phyloP scores from a whole-genome alignment of 768 basidiomycete genomes.

The Clathrus columnatus region DNA sequence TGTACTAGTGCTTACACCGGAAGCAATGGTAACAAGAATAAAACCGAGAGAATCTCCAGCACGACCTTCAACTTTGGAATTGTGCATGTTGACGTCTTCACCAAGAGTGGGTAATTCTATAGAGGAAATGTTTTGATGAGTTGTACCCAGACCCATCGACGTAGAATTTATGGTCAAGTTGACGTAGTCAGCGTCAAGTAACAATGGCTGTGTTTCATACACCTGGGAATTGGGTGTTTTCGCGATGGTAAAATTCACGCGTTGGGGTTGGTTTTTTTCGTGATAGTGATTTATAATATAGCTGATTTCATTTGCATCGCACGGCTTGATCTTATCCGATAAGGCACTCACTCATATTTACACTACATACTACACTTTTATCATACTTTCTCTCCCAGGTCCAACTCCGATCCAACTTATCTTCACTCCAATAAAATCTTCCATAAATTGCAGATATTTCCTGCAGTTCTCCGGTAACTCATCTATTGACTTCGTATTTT shows the following conservation, averaged over 20 bases:
- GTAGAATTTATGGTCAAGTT: neutral
- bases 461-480: conserved; percentile 78
- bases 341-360: neutral
- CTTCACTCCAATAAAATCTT: conserved; percentile 58
- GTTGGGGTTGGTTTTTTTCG: neutral
- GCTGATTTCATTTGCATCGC: too few relatives aligned
- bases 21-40: neutral
- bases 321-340: neutral
- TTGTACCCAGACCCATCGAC: conserved; percentile 2
- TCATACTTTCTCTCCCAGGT: conserved; percentile 76
- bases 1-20: neutral
- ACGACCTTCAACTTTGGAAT: conserved; percentile 4
- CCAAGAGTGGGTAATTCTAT: neutral
- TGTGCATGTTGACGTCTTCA: neutral
- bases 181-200: neutral
- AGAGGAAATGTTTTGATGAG: neutral
- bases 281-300: too few relatives aligned
- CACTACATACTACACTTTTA: conserved; percentile 18
- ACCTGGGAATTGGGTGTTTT: neutral
- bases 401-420: conserved; percentile 94
- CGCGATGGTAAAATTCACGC: neutral
- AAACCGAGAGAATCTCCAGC: conserved; percentile 5
- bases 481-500: conserved; percentile 49
- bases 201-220: neutral
- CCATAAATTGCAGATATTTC: conserved; percentile 83